phyloP scores from a whole-genome alignment of 306 rosid genomes.

The Quercus aquifolioides region DNA sequence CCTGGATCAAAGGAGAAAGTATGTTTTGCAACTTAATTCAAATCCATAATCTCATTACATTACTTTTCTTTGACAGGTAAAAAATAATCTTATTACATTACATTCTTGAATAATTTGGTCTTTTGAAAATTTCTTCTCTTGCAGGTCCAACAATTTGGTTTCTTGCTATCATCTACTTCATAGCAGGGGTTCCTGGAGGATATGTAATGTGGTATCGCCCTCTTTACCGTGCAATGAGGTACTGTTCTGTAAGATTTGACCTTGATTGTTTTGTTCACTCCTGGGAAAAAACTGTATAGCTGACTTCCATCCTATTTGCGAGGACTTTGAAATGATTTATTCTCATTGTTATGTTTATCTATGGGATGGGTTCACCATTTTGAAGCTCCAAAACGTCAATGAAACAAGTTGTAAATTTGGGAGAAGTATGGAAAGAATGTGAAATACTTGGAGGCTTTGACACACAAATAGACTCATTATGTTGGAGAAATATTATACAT shows the following conservation, averaged over 20 bases:
- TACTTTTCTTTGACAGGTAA: not conserved
- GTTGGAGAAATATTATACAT: not conserved
- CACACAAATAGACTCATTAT: not conserved
- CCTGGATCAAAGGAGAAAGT: slow-evolving; percentile 94
- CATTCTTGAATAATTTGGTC: slow-evolving; percentile 19
- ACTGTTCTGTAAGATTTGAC: slow-evolving; percentile 17
- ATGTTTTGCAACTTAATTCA: slow-evolving; percentile 17
- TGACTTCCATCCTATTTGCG: slow-evolving; percentile 9
- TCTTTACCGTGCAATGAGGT: slow-evolving; percentile 96
- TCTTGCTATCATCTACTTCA: slow-evolving; percentile 74
- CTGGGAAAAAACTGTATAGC: slow-evolving; percentile 18
- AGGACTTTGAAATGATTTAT: slow-evolving; percentile 1
- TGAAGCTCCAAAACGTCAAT: slow-evolving; percentile 10
- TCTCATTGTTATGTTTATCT: not conserved
- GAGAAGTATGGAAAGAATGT: slow-evolving; percentile 12
- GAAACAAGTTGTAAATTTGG: slow-evolving; percentile 8
- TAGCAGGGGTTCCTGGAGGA: slow-evolving; percentile 71
- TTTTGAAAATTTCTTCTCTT: slow-evolving; percentile 24
- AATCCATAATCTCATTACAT: slow-evolving; percentile 2
- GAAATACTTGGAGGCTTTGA: not conserved
- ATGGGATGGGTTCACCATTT: slow-evolving; percentile 2
- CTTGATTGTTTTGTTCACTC: slow-evolving; percentile 12
- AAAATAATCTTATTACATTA: not conserved
- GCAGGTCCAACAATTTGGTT: slow-evolving; percentile 82
- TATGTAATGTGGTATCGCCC: slow-evolving; percentile 96